Evolutionary conservation across 371 early-diverging fungal species (phyloP), one percentile per base, ranked within the genome.

Genomic region (Circinella minor): DNA sequence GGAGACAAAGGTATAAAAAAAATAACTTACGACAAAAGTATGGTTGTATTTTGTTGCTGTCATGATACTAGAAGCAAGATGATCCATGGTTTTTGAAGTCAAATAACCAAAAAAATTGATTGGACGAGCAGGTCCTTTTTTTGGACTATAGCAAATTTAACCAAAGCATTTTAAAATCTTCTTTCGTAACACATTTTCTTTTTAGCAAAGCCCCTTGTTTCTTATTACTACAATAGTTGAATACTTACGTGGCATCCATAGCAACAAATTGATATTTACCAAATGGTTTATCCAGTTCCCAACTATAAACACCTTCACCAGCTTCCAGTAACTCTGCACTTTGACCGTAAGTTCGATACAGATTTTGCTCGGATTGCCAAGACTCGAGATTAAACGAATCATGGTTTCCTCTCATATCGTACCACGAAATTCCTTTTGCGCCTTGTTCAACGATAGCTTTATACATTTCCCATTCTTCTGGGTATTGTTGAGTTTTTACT

Each of bases 61-160:
- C 54, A 46, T 71, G 20, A 65, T 73, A 63, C 69, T 90, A 38
- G 46, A 81, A 70, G 71, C 65, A 1, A 97, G 74, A 20, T 77
- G 74, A 76, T 94, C 86, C 93, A 97, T 92, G 34, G 89, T 92
- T 18, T 75, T 71, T 4, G 85, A 84, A 51, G 93, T 92, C 48
- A 95, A 72, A 70, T 90, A 88, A 5, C 96, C 95, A 75, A 96
- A 97, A 73, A 97, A 96, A 71, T 97, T 97, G 77, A 95, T 84
- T 9, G 96, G 96, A 39, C 95, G 81, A 15, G 90, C 83, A 27
- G 93, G 88, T 6, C 96, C 95, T 27, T 80, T 79, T 48, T 84
- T 83, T 0, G 95, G 95, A 59, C 91, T 89, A 67, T 7, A 18
- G 38, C 38, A 54, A 51, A 49, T 8, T 54, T n/a, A 54, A 3